Base-by-base conservation (phyloP, 2,329 filamentous ascomycete genomes). In the Colletotrichum filicis region DNA sequence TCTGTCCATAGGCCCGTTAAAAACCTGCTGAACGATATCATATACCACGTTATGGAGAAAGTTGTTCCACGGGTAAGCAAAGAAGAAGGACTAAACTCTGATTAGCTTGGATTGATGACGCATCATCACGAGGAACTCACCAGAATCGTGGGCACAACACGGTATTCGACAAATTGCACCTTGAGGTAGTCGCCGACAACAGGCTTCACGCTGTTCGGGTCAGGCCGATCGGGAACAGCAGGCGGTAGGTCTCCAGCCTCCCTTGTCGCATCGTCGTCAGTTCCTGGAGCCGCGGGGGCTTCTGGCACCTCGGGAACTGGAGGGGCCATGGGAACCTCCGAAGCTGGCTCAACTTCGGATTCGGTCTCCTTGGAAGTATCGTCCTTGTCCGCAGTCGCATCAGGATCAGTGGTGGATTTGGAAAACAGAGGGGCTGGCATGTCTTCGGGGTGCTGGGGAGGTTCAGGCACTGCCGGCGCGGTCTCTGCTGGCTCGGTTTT, bases 31-130 rank as follows among this genome's bases (percentile, higher is more conserved):
- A 56, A 99, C 94, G 79, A 99, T 95, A 82, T 99, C 97, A 81
- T 99, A 99, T 60, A 99, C 97, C 56, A 99, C 97, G 79, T 99
- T 99, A 84, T 99, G 97, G 57, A 99, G 89, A 80, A 99, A 99
- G 82, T 99, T 99, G 83, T 99, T 99, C 97, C 97, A 99, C 1
- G 97, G 96, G 79, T 98, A 99, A 73, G 93, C 92, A 86, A 99
- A 99, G 85, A 99, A 99, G 86, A 98, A 98, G 70, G 95, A 94
- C 95, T 97, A 76, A 6, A 6, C 32, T 16, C 22, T 12, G 9
- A 32, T 69, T 32, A 69, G 58, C 53, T 53, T 4, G 9, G 30
- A n/a, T 24, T 42, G 28, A 53, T 26, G 65, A 59, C 26, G n/a
- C 28, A 30, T 22, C n/a, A 9, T 46, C n/a, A 68, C 12, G 11